Evolutionary conservation across 169 alveolate species (phyloP), one percentile per base, ranked within the genome.

Genomic region (Neospora caninum): DNA sequence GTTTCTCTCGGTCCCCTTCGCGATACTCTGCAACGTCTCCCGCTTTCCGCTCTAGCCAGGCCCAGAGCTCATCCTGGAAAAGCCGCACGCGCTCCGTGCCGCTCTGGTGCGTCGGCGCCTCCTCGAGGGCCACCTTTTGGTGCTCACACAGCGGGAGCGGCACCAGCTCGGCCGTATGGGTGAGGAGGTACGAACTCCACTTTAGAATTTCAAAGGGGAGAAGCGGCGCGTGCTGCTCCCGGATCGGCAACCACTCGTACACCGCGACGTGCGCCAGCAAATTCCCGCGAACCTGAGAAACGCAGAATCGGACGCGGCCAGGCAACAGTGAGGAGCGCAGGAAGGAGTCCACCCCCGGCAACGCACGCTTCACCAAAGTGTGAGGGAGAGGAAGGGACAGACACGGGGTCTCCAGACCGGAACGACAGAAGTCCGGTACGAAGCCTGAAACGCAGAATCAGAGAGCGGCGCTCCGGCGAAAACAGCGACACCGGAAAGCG

Each of bases 121-220:
- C 97, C 78, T 42, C 45, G 36, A 88, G 83, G 18, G 96, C 94
- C 20, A 73, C 86, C 42, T 93, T 42, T 80, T 96, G 96, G 58
- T 94, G 96, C 31, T 82, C 70, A n/a, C 49, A 31, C 25, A 95
- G 67, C 0, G 96, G 92, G 38, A 53, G 93, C 34, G 97, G 95
- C 34, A 93, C 73, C 0, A 94, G 58, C 91, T 92, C 96, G 34
- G 93, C 88, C 34, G 96, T 91, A 84, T 83, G 93, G 43, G 36
- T 82, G 38, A 96, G 86, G 31, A 98, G 95, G 83, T 95, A 98
- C 39, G 94, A 94, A 10, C 96, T 86, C 99, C 99, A 98, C 78
- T 67, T n/a, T 34, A 95, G 38, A 64, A 98, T 96, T 88, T 98
- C 99, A 34, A 94, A 94, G 13, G 99, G 99, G 43, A 98, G 92